These are phyloP conservation scores for Aspergillus taichungensis DNA, from an alignment of 495 filamentous ascomycete genomes.

Conservation along the genomic window DNA sequence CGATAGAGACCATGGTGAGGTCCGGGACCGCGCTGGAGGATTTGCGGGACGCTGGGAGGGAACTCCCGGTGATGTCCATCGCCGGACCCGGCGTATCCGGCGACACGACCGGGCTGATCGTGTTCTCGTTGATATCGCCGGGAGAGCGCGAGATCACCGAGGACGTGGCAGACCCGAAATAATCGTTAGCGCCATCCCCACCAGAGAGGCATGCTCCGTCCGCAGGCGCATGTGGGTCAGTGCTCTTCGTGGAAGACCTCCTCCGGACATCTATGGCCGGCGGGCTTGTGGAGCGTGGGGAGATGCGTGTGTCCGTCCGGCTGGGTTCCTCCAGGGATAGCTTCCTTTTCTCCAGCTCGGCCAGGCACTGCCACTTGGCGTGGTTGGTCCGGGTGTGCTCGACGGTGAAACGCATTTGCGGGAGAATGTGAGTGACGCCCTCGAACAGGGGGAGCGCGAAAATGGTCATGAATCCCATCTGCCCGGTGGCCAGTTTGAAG, in stretches of 20 bases:
- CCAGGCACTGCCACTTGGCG: slow-evolving; percentile 57
- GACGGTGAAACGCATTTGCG: slow-evolving; percentile 72
- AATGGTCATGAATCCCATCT: slow-evolving; percentile 92
- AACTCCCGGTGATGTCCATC: slow-evolving; percentile 31
- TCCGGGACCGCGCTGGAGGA: slow-evolving; percentile 32
- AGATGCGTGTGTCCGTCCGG: slow-evolving; percentile 18
- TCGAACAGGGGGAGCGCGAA: slow-evolving; percentile 90
- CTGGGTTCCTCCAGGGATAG: slow-evolving; percentile 17
- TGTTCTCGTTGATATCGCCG: slow-evolving; percentile 27
- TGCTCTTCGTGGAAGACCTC: not conserved
- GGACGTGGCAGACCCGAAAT: slow-evolving; percentile 15
- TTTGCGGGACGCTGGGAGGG: slow-evolving; percentile 22
- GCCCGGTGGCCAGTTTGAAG: slow-evolving; percentile 72
- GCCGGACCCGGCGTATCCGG: slow-evolving; percentile 33
- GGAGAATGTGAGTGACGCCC: slow-evolving; percentile 72
- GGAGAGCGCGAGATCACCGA: slow-evolving; percentile 10
- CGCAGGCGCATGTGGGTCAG: not conserved
- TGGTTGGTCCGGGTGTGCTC: slow-evolving; percentile 72
- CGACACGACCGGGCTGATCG: slow-evolving; percentile 29
- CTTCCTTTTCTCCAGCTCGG: slow-evolving; percentile 43
- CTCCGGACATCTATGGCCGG: slow-evolving; percentile 3
- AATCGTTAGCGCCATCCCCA: slow-evolving; percentile 6
- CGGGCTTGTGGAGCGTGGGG: slow-evolving; percentile 35
- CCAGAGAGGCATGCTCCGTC: slow-evolving; percentile 3
- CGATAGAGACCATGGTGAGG: slow-evolving; percentile 21